Evolutionary conservation across 306 rosid genomes (phyloP).

Genomic region (Acacia confusa): DNA sequence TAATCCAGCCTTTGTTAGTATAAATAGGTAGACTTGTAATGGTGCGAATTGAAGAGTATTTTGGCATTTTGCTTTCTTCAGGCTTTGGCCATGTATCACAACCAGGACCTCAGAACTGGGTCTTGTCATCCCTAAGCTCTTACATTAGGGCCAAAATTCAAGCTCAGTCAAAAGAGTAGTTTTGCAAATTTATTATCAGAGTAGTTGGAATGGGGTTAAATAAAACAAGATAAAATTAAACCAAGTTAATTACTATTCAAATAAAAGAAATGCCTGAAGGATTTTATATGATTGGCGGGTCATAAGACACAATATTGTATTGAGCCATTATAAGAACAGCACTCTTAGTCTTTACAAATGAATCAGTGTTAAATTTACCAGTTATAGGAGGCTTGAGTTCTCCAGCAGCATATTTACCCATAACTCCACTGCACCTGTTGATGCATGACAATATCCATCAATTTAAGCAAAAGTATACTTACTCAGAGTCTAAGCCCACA

Average conservation of each 20-base stretch:
- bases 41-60: neutral
- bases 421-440: slow-evolving; percentile 78
- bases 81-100: neutral
- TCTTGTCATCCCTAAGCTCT: neutral
- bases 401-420: slow-evolving; percentile 80
- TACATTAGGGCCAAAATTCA: neutral
- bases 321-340: neutral
- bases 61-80: neutral
- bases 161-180: neutral
- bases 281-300: neutral
- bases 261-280: neutral
- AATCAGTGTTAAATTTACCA: slow-evolving; percentile 45
- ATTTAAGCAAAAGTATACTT: neutral
- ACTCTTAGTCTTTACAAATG: neutral
- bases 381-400: slow-evolving; percentile 74
- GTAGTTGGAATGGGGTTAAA: neutral
- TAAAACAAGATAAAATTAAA: neutral
- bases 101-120: neutral
- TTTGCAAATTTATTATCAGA: neutral
- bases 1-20: neutral
- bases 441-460: neutral
- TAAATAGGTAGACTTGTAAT: neutral
- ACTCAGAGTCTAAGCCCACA: neutral
- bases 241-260: neutral
- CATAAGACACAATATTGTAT: neutral